Conservation (phyloP, 2,329 filamentous ascomycete genomes). For the Scortechinia acanthostroma region DNA sequence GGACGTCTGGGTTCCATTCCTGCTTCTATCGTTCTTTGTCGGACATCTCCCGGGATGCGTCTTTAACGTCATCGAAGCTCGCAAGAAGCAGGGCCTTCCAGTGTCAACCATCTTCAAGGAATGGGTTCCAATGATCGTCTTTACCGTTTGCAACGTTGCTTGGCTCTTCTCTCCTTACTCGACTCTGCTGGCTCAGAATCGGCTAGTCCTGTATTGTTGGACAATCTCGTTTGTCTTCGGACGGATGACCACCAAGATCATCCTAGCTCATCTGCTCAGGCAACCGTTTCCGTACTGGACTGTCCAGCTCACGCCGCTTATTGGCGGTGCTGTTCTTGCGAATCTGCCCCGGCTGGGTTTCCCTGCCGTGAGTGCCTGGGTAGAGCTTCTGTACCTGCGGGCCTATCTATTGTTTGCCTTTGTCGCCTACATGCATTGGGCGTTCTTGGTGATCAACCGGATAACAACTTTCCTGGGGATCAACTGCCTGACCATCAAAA, state of each 20-base stretch:
- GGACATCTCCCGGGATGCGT: constrained; percentile 85
- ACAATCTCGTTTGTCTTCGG: constrained; percentile 97
- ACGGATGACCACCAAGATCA: constrained; percentile 97
- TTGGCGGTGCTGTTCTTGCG: constrained; percentile 74
- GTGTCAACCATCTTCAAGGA: constrained; percentile 80
- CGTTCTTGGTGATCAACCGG: constrained; percentile 78
- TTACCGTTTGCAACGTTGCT: constrained; percentile 64
- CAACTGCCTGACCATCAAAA: constrained; percentile 82
- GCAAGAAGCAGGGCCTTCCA: constrained; percentile 65
- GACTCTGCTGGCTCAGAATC: constrained; percentile 72
- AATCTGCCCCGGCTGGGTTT: constrained; percentile 77
- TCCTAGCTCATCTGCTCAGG: constrained; percentile 84
- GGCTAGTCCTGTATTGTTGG: constrained; percentile 83
- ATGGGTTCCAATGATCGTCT: constrained; percentile 86
- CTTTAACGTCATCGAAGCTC: constrained; percentile 73
- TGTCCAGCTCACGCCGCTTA: constrained; percentile 76
- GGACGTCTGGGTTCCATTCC: constrained; percentile 78
- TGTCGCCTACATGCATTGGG: constrained; percentile 89
- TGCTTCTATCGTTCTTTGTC: constrained; percentile 57
- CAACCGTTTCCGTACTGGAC: constrained; percentile 98
- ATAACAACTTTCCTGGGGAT: constrained; percentile 92
- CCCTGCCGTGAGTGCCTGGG: constrained; percentile 49
- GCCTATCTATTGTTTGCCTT: constrained; percentile 77
- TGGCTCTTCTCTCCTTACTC: constrained; percentile 92
- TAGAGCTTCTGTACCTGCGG: constrained; percentile 77